phyloP scores from a whole-genome alignment of 768 basidiomycete species.

The Termitomyces sp. region DNA sequence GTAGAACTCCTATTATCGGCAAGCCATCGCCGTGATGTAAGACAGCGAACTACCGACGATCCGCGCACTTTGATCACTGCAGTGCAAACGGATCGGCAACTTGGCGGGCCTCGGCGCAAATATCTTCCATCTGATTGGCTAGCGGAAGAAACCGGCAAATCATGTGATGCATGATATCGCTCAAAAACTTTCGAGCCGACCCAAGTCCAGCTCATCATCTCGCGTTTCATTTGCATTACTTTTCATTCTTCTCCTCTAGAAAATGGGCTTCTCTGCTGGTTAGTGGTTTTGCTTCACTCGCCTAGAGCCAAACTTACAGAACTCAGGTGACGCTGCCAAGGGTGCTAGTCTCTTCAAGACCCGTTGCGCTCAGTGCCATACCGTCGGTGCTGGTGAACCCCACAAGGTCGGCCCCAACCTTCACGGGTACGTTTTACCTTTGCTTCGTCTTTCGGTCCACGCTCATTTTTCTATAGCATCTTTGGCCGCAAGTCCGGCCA shows the following conservation, averaged over 20 bases:
- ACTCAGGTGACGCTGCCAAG: conserved; percentile 79
- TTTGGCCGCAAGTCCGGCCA: conserved; percentile 88
- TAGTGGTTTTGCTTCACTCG: conserved; percentile 41
- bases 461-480: conserved; percentile 40
- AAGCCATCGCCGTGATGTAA: no score
- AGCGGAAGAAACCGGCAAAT: conserved; percentile 17
- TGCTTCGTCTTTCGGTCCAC: background rate
- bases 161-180: conserved; percentile 11
- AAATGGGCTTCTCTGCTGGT: conserved; percentile 43
- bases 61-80: no score
- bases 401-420: conserved; percentile 96
- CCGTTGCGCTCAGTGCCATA: conserved; percentile 94
- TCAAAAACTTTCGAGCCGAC: conserved; percentile 15
- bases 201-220: conserved; percentile 13
- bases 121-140: no score
- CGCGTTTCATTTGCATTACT: conserved; percentile 1
- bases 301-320: conserved; percentile 8
- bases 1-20: no score
- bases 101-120: no score
- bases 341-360: conserved; percentile 97
- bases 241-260: conserved; percentile 16
- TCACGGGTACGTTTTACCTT: conserved; percentile 61
- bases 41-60: no score
- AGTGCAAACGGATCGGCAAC: no score
- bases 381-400: conserved; percentile 68